phyloP scores from a whole-genome alignment of 192 early-diverging fungal species.

The Backusella westeae region DNA sequence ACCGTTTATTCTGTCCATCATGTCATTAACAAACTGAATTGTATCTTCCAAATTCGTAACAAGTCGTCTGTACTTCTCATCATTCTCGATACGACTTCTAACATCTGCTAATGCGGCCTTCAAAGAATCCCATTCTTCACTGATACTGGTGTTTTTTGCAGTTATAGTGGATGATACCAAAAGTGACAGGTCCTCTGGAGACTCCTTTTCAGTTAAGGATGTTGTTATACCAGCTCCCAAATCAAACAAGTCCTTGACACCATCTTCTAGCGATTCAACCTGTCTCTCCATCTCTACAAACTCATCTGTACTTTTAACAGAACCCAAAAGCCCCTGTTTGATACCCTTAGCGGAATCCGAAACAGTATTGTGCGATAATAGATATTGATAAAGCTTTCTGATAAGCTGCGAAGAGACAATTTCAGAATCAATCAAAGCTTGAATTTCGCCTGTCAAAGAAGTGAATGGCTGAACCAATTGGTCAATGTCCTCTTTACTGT shows the following conservation, averaged over 20 bases:
- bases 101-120: conserved; percentile 16
- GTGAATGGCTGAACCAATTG: not conserved
- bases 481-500: not conserved
- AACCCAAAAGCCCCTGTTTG: not conserved
- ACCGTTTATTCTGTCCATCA: conserved; percentile 15
- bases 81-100: conserved; percentile 20
- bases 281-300: not conserved
- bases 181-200: not conserved
- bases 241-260: not conserved
- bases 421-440: not conserved
- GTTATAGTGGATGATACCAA: not conserved
- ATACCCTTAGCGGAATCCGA: not conserved
- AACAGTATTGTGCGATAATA: not conserved
- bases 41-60: conserved; percentile 20
- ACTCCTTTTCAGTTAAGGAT: not conserved
- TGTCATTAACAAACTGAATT: conserved; percentile 20
- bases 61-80: not conserved
- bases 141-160: not conserved
- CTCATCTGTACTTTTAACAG: not conserved
- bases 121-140: conserved; percentile 28
- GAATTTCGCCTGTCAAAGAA: not conserved
- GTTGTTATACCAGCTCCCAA: not conserved
- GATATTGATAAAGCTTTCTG: not conserved
- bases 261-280: not conserved
- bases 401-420: not conserved